A percentile compares a stretch with the other conserved stretches of the same genome.
Evolutionary conservation across 768 basidiomycete genomes (phyloP).

Genomic region (Mycena metata): DNA sequence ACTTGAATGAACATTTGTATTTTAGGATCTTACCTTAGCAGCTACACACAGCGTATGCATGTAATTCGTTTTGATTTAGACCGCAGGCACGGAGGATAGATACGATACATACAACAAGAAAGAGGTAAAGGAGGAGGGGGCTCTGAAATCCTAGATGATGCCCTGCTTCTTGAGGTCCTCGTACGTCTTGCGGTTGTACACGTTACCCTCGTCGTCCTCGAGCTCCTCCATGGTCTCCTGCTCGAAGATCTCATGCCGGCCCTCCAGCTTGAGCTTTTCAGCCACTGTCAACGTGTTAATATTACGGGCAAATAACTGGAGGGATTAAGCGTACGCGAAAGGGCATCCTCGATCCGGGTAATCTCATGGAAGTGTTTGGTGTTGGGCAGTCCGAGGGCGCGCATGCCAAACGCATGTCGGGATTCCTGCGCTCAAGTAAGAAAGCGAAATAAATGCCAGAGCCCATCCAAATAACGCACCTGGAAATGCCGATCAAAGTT

Average conservation of each 20-base stretch:
- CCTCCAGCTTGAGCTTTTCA: constrained; percentile 97
- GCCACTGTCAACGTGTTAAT: constrained; percentile 71
- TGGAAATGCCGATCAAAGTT: constrained; percentile 98
- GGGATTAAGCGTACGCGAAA: constrained; percentile 76
- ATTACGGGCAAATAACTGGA: constrained; percentile 10
- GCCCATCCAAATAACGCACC: constrained; percentile 54
- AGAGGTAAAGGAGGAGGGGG: too few species aligned
- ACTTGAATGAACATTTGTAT: constrained; percentile 35
- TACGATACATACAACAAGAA: too few species aligned
- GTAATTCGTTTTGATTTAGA: constrained; percentile 1
- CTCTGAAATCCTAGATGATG: constrained; percentile 27
- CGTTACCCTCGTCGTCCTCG: constrained; percentile 98
- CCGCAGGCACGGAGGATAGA: too few species aligned
- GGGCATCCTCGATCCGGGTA: constrained; percentile 95
- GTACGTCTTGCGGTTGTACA: constrained; percentile 98
- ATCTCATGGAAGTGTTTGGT: constrained; percentile 99
- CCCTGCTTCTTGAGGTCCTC: constrained; percentile 98
- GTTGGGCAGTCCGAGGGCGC: constrained; percentile 95
- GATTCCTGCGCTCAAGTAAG: constrained; percentile 74
- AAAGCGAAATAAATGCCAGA: constrained; percentile 7
- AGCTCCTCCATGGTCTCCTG: constrained; percentile 98
- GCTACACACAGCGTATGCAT: constrained; percentile 21
- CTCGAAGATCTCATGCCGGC: constrained; percentile 92
- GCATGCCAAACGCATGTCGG: constrained; percentile 98
- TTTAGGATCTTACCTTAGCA: constrained; percentile 26